Conservation (phyloP, 805 yeast genomes). For the Candida rishiriensis region DNA sequence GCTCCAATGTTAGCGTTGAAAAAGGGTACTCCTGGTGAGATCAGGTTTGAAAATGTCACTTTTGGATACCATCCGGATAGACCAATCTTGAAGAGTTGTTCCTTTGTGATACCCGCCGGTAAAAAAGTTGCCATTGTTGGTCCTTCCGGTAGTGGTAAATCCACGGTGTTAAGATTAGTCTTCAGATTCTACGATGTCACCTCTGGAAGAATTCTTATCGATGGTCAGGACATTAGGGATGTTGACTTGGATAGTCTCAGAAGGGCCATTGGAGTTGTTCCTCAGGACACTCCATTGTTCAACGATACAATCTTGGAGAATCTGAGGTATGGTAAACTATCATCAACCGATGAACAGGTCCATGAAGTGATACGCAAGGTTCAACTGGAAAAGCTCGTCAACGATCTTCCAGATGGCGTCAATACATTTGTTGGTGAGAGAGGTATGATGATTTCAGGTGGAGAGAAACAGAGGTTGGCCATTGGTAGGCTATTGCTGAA, state of each 20-base stretch:
- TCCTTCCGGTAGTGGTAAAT: constrained; percentile 94
- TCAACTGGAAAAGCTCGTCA: constrained; percentile 56
- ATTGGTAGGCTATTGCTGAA: constrained; percentile 87
- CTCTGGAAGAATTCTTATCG: constrained; percentile 73
- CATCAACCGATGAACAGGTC: constrained; percentile 72
- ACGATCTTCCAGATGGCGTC: constrained; percentile 76
- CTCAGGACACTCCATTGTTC: constrained; percentile 95
- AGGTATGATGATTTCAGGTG: constrained; percentile 99
- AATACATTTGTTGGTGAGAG: constrained; percentile 91
- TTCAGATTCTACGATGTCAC: constrained; percentile 87
- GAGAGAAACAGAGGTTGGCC: constrained; percentile 94
- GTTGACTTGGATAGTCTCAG: constrained; percentile 75
- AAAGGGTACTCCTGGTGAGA: constrained; percentile 58
- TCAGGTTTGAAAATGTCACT: constrained; percentile 82
- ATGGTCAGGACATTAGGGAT: constrained; percentile 80
- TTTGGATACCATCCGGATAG: constrained; percentile 90
- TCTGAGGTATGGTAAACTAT: constrained; percentile 76
- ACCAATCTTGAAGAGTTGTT: constrained; percentile 75
- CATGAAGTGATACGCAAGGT: constrained; percentile 60
- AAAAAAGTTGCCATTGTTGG: constrained; percentile 92
- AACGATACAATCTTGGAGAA: constrained; percentile 88
- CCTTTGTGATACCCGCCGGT: constrained; percentile 87
- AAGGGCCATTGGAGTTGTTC: constrained; percentile 81
- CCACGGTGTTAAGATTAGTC: constrained; percentile 77
- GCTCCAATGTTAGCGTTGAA: constrained; percentile 58